A percentile compares a stretch with the other conserved stretches of the same genome.
Evolutionary conservation across 2,329 filamentous ascomycete genomes (phyloP).

Genomic region (Coniella vitis): DNA sequence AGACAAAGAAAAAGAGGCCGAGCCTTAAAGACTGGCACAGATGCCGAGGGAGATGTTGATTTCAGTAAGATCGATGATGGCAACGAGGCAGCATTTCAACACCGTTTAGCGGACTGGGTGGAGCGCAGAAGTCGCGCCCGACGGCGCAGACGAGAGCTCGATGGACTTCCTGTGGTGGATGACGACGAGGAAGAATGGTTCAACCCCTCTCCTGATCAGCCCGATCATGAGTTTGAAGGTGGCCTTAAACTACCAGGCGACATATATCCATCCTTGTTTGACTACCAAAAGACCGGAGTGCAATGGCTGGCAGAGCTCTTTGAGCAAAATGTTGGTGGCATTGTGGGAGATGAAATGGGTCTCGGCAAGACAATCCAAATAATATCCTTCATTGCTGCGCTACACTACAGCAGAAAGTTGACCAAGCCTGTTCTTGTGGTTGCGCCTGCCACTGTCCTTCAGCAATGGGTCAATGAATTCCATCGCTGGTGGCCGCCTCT

Average conservation of each 20-base stretch:
- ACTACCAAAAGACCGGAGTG: constrained; percentile 95
- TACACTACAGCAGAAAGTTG: constrained; percentile 86
- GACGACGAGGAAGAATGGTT: constrained; percentile 63
- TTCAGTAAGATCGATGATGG: constrained; percentile 73
- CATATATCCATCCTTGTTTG: constrained; percentile 85
- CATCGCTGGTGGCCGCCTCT: constrained; percentile 99
- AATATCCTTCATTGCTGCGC: constrained; percentile 74
- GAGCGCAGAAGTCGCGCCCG: constrained; percentile 38
- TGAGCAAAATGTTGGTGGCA: constrained; percentile 82
- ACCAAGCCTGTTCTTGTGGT: constrained; percentile 84
- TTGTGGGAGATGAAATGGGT: constrained; percentile 97
- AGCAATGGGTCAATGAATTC: constrained; percentile 98
- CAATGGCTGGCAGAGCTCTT: constrained; percentile 95
- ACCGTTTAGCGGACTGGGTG: constrained; percentile 70
- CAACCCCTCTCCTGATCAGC: constrained; percentile 74
- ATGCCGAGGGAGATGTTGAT: constrained; percentile 34
- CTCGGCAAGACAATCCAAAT: constrained; percentile 76
- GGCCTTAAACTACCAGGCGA: constrained; percentile 82
- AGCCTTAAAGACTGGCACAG: constrained; percentile 29
- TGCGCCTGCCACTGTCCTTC: constrained; percentile 87
- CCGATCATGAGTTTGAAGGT: constrained; percentile 69
- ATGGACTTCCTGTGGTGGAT: constrained; percentile 22
- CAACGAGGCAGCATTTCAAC: constrained; percentile 73
- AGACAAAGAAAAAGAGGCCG: constrained; percentile 12
- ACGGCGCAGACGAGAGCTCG: constrained; percentile 27